phyloP scores from a whole-genome alignment of 2,329 filamentous ascomycete genomes.

The Coniosporium tulheliwenetii region DNA sequence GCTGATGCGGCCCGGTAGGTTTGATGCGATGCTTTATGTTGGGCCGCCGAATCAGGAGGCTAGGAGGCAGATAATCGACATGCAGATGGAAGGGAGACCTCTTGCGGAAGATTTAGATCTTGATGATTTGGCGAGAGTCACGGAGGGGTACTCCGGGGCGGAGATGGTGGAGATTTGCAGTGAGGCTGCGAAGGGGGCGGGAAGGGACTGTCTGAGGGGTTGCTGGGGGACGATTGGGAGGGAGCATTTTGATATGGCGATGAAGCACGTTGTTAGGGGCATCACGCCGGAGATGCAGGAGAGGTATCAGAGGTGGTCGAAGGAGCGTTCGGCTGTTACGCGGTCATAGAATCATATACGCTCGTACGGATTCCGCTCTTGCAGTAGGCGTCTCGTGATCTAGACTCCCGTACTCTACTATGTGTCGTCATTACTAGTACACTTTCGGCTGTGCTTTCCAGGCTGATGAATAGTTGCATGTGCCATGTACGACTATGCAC shows the following conservation, averaged over 20 bases:
- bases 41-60: conserved; percentile 62
- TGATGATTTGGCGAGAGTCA: conserved; percentile 42
- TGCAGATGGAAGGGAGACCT: conserved; percentile 46
- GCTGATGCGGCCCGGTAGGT: conserved; percentile 68
- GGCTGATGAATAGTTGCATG: too few species aligned
- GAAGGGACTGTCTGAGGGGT: conserved; percentile 23
- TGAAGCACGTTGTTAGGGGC: conserved; percentile 32
- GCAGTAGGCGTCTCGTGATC: too few species aligned
- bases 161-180: conserved; percentile 52
- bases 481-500: too few species aligned
- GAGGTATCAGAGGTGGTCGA: conserved; percentile 42
- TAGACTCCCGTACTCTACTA: too few species aligned
- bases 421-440: too few species aligned
- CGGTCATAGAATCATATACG: too few species aligned
- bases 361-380: too few species aligned
- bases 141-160: conserved; percentile 72
- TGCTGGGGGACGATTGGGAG: conserved; percentile 20
- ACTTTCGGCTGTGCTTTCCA: too few species aligned
- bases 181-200: conserved; percentile 18
- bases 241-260: conserved; percentile 28
- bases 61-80: conserved; percentile 58
- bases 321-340: neutral
- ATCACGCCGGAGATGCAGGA: conserved; percentile 44
- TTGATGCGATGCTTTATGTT: conserved; percentile 76
- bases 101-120: conserved; percentile 51